phyloP scores from a whole-genome alignment of 768 basidiomycete species.

The Tylopilus cervinicoccineus region DNA sequence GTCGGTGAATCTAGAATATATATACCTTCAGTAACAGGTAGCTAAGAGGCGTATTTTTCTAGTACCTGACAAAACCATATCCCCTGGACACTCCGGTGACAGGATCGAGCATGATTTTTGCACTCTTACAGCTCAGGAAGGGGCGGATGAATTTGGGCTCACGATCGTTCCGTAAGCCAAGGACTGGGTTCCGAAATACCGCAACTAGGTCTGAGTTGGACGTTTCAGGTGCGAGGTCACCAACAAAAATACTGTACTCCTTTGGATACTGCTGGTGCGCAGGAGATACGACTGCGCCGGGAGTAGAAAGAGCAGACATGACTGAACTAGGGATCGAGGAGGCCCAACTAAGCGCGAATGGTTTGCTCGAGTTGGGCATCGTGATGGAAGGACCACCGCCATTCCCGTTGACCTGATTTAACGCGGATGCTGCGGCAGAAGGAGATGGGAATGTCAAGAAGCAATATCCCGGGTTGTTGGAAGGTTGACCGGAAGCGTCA shows the following conservation, averaged over 20 bases:
- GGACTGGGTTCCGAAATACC: conserved; percentile 85
- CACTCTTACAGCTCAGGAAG: conserved; percentile 90
- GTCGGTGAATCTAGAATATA: conserved; percentile 67
- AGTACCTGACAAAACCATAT: conserved; percentile 88
- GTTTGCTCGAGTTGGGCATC: conserved; percentile 85
- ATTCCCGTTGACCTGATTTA: conserved; percentile 57
- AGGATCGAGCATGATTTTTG: conserved; percentile 93
- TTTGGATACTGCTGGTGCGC: conserved; percentile 61
- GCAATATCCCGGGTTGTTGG: conserved; percentile 85
- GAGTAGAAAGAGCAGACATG: conserved; percentile 28
- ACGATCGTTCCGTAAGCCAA: conserved; percentile 79
- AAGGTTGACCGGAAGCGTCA: conserved; percentile 56
- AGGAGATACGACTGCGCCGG: conserved; percentile 24
- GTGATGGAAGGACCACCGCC: conserved; percentile 42
- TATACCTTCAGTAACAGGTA: conserved; percentile 3
- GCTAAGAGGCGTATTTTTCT: conserved; percentile 6
- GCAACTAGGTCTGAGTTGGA: conserved; percentile 95
- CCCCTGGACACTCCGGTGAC: conserved; percentile 85
- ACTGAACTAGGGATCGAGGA: conserved; percentile 38
- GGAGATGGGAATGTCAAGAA: conserved; percentile 82
- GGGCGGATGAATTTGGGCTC: conserved; percentile 87
- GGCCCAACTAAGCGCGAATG: conserved; percentile 83
- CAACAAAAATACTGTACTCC: conserved; percentile 94
- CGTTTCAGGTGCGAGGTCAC: conserved; percentile 88
- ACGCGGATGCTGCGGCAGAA: conserved; percentile 63